Conservation (phyloP, 1,139 yeast genomes). For the Meyerozyma sp. region DNA sequence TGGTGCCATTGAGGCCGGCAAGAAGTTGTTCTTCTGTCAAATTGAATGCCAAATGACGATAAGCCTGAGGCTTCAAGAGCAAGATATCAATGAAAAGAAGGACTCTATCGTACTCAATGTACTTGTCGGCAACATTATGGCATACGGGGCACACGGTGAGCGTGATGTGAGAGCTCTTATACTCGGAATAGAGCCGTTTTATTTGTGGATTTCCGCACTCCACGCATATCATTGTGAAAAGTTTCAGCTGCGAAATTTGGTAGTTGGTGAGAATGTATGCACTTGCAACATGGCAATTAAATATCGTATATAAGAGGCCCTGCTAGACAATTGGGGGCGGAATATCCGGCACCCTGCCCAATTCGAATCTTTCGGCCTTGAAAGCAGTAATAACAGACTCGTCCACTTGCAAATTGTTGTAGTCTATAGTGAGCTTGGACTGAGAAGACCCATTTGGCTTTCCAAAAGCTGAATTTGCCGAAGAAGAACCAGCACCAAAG, state of each 20-base stretch:
- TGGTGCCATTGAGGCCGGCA: slow-evolving; percentile 9
- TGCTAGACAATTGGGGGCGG: slow-evolving; percentile 54
- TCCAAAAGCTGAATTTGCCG: background rate
- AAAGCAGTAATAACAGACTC: slow-evolving; percentile 45
- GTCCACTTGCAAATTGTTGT: slow-evolving; percentile 31
- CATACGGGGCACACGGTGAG: slow-evolving; percentile 76
- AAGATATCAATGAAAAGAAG: slow-evolving; percentile 77
- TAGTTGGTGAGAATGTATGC: background rate
- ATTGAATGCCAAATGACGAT: slow-evolving; percentile 82
- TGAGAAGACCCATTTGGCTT: background rate
- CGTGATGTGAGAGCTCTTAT: slow-evolving; percentile 74
- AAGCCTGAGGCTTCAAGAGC: slow-evolving; percentile 82
- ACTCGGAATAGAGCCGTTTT: slow-evolving; percentile 60
- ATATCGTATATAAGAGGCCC: background rate
- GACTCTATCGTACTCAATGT: slow-evolving; percentile 86
- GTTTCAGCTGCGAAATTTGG: background rate
- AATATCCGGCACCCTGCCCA: slow-evolving; percentile 73
- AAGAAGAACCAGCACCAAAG: slow-evolving; percentile 1
- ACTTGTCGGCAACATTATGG: slow-evolving; percentile 75
- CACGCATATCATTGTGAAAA: slow-evolving; percentile 75
- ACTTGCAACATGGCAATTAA: background rate
- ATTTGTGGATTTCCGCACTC: slow-evolving; percentile 69
- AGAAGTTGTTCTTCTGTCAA: slow-evolving; percentile 35
- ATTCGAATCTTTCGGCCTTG: slow-evolving; percentile 41
- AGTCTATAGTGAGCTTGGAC: background rate